A percentile compares a stretch with the other conserved stretches of the same genome.
phyloP scores from a whole-genome alignment of 768 basidiomycete genomes.

The Boletus rubroflammeus region DNA sequence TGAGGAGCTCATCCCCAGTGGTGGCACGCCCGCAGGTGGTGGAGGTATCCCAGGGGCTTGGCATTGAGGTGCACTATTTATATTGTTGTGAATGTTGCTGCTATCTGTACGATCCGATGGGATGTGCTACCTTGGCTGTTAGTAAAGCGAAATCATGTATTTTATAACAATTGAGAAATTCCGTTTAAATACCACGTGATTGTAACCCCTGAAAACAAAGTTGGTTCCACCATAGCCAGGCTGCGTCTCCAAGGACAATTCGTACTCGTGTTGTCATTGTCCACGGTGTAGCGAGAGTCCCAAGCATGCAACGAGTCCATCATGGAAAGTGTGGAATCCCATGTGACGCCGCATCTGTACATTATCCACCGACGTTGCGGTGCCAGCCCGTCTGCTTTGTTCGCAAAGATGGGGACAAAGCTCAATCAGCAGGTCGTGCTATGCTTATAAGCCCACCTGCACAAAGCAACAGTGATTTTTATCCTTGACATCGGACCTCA shows the following conservation, averaged over 20 bases:
- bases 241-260: not conserved
- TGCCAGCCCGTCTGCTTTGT: constrained; percentile 2
- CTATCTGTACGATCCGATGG: constrained; percentile 15
- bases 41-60: constrained; percentile 45
- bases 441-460: not conserved
- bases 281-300: not conserved
- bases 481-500: constrained; percentile 11
- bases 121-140: not conserved
- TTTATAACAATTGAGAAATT: not conserved
- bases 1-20: constrained; percentile 51
- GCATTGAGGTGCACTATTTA: constrained; percentile 29
- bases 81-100: not conserved
- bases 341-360: not conserved
- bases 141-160: not conserved
- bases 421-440: not conserved
- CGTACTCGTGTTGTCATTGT: not conserved
- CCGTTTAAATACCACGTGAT: not conserved
- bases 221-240: no score
- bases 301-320: no score
- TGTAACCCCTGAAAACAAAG: not conserved
- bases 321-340: no score
- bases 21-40: constrained; percentile 36
- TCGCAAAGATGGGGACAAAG: constrained; percentile 7
- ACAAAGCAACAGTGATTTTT: constrained; percentile 9
- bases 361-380: not conserved